Evolutionary conservation across 2,329 filamentous ascomycete species (phyloP).

Genomic region (Fusarium virguliforme): DNA sequence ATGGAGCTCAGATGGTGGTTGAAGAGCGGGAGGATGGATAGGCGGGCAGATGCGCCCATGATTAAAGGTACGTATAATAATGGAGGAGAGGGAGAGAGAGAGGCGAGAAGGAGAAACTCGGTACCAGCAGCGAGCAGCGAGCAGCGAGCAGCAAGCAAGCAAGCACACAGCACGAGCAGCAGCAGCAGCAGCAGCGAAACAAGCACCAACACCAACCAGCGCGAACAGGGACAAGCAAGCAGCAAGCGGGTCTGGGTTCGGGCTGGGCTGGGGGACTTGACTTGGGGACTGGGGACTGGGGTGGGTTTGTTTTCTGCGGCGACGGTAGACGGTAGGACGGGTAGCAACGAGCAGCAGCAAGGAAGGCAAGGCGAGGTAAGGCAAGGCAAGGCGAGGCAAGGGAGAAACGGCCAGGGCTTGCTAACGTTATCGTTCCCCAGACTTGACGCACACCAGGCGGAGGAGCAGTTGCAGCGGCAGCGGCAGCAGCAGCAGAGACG

Average conservation of each 20-base stretch:
- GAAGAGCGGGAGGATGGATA: constrained; percentile 52
- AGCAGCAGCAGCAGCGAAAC: constrained; percentile 1
- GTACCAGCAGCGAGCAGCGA: neutral
- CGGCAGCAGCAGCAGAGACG: constrained; percentile 32
- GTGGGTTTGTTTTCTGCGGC: constrained; percentile 25
- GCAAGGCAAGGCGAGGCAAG: constrained; percentile 28
- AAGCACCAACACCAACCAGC: constrained; percentile 7
- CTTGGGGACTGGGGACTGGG: constrained; percentile 37
- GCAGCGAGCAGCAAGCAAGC: constrained; percentile 6
- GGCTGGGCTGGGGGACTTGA: constrained; percentile 10
- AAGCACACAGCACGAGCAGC: constrained; percentile 32
- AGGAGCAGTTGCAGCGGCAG: too few relatives aligned
- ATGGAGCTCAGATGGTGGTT: constrained; percentile 54
- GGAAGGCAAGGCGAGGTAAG: constrained; percentile 27
- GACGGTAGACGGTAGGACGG: constrained; percentile 29
- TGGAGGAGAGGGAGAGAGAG: constrained; percentile 41
- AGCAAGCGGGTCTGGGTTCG: constrained; percentile 5
- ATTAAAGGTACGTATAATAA: constrained; percentile 54
- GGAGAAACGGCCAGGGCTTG: constrained; percentile 46
- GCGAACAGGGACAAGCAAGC: constrained; percentile 1
- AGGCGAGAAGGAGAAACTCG: constrained; percentile 20
- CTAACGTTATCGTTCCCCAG: constrained; percentile 56
- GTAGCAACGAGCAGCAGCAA: too few relatives aligned
- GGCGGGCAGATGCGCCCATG: constrained; percentile 58
- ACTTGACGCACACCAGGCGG: constrained; percentile 45